phyloP scores from a whole-genome alignment of 1,139 yeast genomes.

The Saccharomyces hybrid region DNA sequence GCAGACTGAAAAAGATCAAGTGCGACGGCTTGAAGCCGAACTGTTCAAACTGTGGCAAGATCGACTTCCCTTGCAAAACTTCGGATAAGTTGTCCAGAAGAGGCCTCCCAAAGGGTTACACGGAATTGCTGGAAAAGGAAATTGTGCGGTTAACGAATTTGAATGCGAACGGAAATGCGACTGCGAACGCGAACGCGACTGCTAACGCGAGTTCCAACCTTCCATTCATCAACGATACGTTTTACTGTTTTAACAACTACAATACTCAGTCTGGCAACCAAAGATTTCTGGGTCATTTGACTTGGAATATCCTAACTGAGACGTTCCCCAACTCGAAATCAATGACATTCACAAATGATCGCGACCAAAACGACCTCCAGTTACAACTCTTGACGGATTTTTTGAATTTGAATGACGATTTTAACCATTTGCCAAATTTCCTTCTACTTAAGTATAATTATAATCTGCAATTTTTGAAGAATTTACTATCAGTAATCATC shows the following conservation, averaged over 20 bases:
- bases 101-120: slow-evolving; percentile 70
- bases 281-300: slow-evolving; percentile 20
- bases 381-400: not conserved
- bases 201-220: slow-evolving; percentile 4
- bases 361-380: not conserved
- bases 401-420: slow-evolving; percentile 10
- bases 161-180: no score
- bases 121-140: slow-evolving; percentile 61
- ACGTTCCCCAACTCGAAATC: not conserved
- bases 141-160: slow-evolving; percentile 45
- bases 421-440: slow-evolving; percentile 19
- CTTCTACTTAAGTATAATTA: slow-evolving; percentile 18
- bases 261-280: slow-evolving; percentile 10
- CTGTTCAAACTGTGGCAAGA: slow-evolving; percentile 57
- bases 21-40: slow-evolving; percentile 65
- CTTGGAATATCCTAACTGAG: slow-evolving; percentile 21
- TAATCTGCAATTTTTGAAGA: slow-evolving; percentile 12
- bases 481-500: slow-evolving; percentile 11
- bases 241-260: slow-evolving; percentile 22
- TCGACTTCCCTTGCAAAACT: slow-evolving; percentile 60
- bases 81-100: slow-evolving; percentile 66
- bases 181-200: not conserved
- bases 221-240: slow-evolving; percentile 27
- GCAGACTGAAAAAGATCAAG: slow-evolving; percentile 66
- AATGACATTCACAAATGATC: not conserved